Base-by-base conservation (phyloP, 2,329 filamentous ascomycete genomes). In the Zymoseptoria crescenta region DNA sequence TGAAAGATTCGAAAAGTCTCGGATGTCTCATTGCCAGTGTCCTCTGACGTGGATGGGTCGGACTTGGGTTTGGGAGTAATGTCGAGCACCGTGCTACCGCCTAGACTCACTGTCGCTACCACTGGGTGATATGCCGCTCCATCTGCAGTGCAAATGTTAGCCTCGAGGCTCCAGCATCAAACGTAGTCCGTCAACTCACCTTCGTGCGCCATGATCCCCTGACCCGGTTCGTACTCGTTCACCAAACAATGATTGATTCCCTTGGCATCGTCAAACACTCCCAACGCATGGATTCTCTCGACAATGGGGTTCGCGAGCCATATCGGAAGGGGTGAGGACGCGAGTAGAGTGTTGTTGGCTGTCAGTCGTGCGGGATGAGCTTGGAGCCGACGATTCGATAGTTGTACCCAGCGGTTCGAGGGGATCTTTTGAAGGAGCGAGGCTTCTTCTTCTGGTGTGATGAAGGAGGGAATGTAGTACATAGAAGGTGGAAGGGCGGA, bases 171-270 rank as follows among this genome's bases (percentile, higher is more conserved):
- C 10, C 19, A 48, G 19, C 41, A 13, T 6, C 13, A 48, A 13
- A 48, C 19, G 13, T 48, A 19, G 49, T 27, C n/a, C 3, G 3
- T 52, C 27, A 27, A 52, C 50, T 52, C 28, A 29, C 50, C 50
- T 79, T 96, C 94, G 73, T 97, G 93, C 52, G 92, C 87, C 89
- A 96, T 96, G 65, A 97, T 97, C n/a, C 93, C 93, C 63, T 96
- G 84, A 1, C 89, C 90, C 0, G 89, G 85, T 1, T 81, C 80
- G 73, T 97, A 99, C 73, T 96, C 92, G 70, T 99, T 99, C 67
- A 97, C 85, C 45, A 97, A 80, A 52, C 96, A 90, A 75, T 97
- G 94, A 68, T 97, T 99, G 2, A 93, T 90, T 3, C 78, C 80
- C 4, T 89, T 89, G 55, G 91, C 89, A 20, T 79, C 71, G 1